phyloP scores from a whole-genome alignment of 1,139 yeast genomes.

The Saccharomyces hybrid region DNA sequence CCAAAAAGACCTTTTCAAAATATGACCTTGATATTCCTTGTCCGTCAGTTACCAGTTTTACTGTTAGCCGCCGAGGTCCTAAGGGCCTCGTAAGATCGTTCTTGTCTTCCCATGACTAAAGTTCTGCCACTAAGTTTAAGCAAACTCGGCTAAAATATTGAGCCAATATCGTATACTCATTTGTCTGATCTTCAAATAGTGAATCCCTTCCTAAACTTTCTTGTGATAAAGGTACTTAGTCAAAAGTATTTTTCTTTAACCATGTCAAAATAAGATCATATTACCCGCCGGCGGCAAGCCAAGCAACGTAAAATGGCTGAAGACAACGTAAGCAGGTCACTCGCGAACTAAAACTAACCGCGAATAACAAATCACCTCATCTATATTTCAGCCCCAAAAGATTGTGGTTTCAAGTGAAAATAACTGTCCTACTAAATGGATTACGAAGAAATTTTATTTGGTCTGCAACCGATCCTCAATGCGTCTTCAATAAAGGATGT shows the following conservation, averaged over 20 bases:
- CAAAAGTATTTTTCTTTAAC: background rate
- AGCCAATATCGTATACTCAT: background rate
- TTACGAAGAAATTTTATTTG: constrained; percentile 27
- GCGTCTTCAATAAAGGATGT: constrained; percentile 13
- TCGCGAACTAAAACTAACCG: background rate
- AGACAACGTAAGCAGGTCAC: background rate
- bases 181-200: background rate
- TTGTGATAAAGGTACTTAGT: too few relatives aligned
- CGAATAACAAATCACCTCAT: background rate
- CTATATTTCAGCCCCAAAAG: background rate
- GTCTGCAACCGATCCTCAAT: constrained; percentile 26
- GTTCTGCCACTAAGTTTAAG: background rate
- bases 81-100: background rate
- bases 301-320: background rate
- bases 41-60: background rate
- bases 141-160: background rate
- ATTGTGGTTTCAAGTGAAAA: background rate
- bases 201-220: background rate
- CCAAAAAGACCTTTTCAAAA: background rate
- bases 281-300: background rate
- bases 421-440: constrained; percentile 20
- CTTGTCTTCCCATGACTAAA: background rate
- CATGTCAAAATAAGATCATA: too few relatives aligned
- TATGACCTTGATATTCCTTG: background rate
- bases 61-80: background rate